Evolutionary conservation across 2,329 filamentous ascomycete species (phyloP).

Genomic region (Penicillium sp.): DNA sequence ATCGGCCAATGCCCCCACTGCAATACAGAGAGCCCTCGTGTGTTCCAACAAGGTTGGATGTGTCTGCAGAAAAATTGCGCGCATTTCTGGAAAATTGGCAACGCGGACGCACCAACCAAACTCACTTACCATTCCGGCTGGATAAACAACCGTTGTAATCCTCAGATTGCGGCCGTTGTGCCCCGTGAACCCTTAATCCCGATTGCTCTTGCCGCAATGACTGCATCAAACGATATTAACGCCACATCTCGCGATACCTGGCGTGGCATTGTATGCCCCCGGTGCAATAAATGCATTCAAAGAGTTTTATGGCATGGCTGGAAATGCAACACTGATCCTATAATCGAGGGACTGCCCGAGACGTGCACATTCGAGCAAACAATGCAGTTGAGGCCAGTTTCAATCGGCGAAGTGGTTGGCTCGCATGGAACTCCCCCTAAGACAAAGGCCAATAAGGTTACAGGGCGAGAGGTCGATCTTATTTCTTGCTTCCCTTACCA

Average conservation of each 20-base stretch:
- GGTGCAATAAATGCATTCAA: slow-evolving; percentile 62
- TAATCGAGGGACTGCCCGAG: not conserved
- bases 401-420: not conserved
- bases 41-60: slow-evolving; percentile 55
- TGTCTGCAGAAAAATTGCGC: slow-evolving; percentile 56
- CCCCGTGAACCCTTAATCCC: not conserved
- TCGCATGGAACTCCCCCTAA: too few relatives aligned
- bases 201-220: not conserved
- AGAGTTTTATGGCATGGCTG: slow-evolving; percentile 62
- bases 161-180: slow-evolving; percentile 14
- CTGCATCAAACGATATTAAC: slow-evolving; percentile 2
- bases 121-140: slow-evolving; percentile 58
- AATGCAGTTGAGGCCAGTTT: not conserved
- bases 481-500: slow-evolving; percentile 30
- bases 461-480: slow-evolving; percentile 26
- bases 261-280: slow-evolving; percentile 65
- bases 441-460: not conserved
- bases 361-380: not conserved
- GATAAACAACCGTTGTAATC: slow-evolving; percentile 53
- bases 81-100: slow-evolving; percentile 55
- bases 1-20: slow-evolving; percentile 45
- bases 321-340: slow-evolving; percentile 49
- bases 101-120: slow-evolving; percentile 26
- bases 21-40: slow-evolving; percentile 27
- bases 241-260: slow-evolving; percentile 55